These are phyloP conservation scores for Fagus crenata DNA, from an alignment of 306 rosid species.

Conservation along the genomic window DNA sequence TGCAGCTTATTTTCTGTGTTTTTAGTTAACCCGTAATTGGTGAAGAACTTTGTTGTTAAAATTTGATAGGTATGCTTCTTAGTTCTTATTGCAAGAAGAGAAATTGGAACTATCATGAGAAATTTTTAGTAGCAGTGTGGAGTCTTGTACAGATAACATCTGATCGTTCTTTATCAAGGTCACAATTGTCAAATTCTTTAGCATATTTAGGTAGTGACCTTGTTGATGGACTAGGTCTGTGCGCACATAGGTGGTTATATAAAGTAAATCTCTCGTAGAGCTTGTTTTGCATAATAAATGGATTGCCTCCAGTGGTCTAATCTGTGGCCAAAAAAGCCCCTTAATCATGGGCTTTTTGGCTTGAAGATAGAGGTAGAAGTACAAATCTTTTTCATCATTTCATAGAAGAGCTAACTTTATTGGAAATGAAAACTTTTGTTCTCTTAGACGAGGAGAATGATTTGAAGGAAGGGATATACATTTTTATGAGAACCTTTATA, in stretches of 20 bases:
- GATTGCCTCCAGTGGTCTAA: background rate
- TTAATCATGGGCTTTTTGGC: background rate
- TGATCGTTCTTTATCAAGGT: background rate
- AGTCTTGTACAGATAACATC: background rate
- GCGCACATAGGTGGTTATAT: background rate
- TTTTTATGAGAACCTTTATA: background rate
- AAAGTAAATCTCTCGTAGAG: background rate
- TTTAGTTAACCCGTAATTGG: background rate
- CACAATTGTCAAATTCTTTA: too few species aligned
- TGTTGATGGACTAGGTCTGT: background rate
- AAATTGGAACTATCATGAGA: background rate
- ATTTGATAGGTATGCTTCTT: constrained; percentile 2
- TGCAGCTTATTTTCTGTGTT: background rate
- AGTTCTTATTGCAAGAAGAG: background rate
- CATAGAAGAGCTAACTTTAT: background rate
- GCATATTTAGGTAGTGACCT: background rate
- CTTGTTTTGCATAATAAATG: too few species aligned
- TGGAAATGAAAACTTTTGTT: background rate
- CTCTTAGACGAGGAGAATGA: background rate
- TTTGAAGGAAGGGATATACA: background rate
- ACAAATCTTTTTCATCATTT: background rate
- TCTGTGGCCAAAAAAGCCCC: background rate
- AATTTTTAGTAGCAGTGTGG: background rate
- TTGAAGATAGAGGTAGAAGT: background rate
- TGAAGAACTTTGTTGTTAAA: background rate